phyloP scores from a whole-genome alignment of 2,329 filamentous ascomycete genomes.

The Cercospora sp. region DNA sequence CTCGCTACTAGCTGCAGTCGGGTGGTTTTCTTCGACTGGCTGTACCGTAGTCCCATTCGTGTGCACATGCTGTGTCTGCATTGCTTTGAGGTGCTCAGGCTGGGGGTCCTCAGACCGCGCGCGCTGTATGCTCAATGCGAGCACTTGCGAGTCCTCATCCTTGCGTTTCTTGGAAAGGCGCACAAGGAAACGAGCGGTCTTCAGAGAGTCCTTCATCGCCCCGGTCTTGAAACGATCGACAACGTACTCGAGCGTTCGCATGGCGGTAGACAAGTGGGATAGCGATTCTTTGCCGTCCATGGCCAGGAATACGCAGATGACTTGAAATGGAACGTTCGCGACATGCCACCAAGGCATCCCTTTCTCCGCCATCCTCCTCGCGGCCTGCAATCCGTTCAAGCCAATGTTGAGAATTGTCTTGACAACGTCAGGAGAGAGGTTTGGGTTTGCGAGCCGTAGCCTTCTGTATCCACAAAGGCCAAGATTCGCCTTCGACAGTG shows the following conservation, averaged over 20 bases:
- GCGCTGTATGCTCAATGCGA: slow-evolving; percentile 28
- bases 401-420: slow-evolving; percentile 53
- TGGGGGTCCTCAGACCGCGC: slow-evolving; percentile 26
- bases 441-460: slow-evolving; percentile 53
- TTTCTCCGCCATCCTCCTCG: slow-evolving; percentile 48
- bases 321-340: slow-evolving; percentile 61
- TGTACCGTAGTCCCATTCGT: slow-evolving; percentile 16
- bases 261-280: slow-evolving; percentile 52
- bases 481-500: slow-evolving; percentile 55
- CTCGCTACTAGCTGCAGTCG: slow-evolving; percentile 33
- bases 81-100: slow-evolving; percentile 22
- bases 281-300: slow-evolving; percentile 56
- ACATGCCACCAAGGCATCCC: slow-evolving; percentile 60
- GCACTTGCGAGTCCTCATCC: slow-evolving; percentile 31
- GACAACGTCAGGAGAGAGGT: slow-evolving; percentile 47
- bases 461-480: slow-evolving; percentile 58
- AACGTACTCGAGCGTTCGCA: slow-evolving; percentile 44
- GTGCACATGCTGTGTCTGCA: background rate
- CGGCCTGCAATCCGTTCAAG: slow-evolving; percentile 50
- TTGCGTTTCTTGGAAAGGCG: slow-evolving; percentile 49
- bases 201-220: slow-evolving; percentile 54
- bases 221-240: slow-evolving; percentile 37
- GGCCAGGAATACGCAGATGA: slow-evolving; percentile 57
- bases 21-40: slow-evolving; percentile 21
- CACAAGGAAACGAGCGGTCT: slow-evolving; percentile 57